Percentiles rank a stretch among this genome's conserved stretches.
Evolutionary conservation across 257 asterid species (phyloP).

Genomic region (Solanum dulcamara): DNA sequence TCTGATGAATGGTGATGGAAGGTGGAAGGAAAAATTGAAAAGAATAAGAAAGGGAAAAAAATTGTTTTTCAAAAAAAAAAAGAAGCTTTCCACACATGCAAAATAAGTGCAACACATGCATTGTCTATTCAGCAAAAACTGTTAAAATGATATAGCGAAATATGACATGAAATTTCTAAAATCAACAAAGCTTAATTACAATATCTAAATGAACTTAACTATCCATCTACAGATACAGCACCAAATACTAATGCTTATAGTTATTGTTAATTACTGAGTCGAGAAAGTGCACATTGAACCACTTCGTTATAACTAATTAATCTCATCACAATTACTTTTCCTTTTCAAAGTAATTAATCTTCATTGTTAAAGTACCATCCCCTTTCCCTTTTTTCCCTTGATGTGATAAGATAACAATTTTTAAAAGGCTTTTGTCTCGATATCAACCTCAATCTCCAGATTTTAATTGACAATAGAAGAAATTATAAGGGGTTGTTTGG

Average conservation of each 20-base stretch:
- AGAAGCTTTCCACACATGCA: too few relatives aligned
- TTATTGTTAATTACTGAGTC: not conserved
- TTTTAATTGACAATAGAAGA: not conserved
- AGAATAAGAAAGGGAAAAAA: too few relatives aligned
- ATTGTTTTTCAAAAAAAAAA: too few relatives aligned
- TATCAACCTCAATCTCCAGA: not conserved
- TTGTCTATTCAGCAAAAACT: too few relatives aligned
- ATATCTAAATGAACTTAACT: not conserved
- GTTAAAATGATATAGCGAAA: too few relatives aligned
- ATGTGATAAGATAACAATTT: not conserved
- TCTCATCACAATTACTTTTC: not conserved
- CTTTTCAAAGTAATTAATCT: not conserved
- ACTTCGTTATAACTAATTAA: not conserved
- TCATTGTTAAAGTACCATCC: not conserved
- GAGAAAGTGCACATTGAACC: not conserved
- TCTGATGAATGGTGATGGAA: too few relatives aligned
- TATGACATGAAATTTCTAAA: too few relatives aligned
- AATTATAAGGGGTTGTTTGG: not conserved
- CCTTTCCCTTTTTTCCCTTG: not conserved
- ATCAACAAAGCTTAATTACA: too few relatives aligned
- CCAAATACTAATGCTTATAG: not conserved
- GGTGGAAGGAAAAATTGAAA: too few relatives aligned
- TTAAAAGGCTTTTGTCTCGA: not conserved
- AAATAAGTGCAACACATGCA: too few relatives aligned
- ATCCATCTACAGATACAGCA: not conserved